A percentile compares a stretch with the other conserved stretches of the same genome.
These are phyloP conservation scores for Yamadazyma dendronema DNA, from an alignment of 1,139 yeast genomes.

Conservation along the genomic window DNA sequence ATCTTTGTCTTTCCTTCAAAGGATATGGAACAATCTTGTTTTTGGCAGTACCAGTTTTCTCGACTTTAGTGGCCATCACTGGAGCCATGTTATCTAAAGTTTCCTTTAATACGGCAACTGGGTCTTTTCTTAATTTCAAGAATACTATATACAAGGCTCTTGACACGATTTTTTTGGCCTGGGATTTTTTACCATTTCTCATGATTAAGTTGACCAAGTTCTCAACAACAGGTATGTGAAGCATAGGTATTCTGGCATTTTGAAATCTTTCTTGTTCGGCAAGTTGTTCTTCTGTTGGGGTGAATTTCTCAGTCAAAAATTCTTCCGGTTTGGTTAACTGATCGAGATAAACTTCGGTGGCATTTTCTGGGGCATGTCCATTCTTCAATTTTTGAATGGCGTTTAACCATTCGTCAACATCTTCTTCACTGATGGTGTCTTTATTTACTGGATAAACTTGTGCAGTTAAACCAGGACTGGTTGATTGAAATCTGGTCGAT, in stretches of 20 bases:
- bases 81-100: slow-evolving; percentile 86
- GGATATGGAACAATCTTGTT: slow-evolving; percentile 81
- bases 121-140: slow-evolving; percentile 69
- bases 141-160: slow-evolving; percentile 81
- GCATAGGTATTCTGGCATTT: slow-evolving; percentile 57
- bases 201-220: slow-evolving; percentile 84
- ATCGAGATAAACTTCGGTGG: slow-evolving; percentile 44
- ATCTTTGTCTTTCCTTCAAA: slow-evolving; percentile 75
- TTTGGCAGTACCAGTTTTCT: slow-evolving; percentile 85
- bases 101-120: slow-evolving; percentile 69
- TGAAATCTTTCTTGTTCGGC: slow-evolving; percentile 51
- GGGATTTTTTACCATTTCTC: slow-evolving; percentile 87
- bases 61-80: slow-evolving; percentile 71
- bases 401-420: slow-evolving; percentile 64
- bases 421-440: slow-evolving; percentile 46
- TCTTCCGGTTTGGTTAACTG: slow-evolving; percentile 36
- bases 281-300: slow-evolving; percentile 61
- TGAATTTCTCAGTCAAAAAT: slow-evolving; percentile 40
- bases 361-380: slow-evolving; percentile 28
- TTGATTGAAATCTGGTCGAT: neutral
- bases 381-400: slow-evolving; percentile 57
- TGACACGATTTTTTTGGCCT: slow-evolving; percentile 71
- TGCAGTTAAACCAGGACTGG: slow-evolving; percentile 25
- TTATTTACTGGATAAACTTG: slow-evolving; percentile 42
- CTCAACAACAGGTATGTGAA: slow-evolving; percentile 67